These are phyloP conservation scores for Madurella fahalii DNA, from an alignment of 2,329 filamentous ascomycete genomes.

Conservation along the genomic window DNA sequence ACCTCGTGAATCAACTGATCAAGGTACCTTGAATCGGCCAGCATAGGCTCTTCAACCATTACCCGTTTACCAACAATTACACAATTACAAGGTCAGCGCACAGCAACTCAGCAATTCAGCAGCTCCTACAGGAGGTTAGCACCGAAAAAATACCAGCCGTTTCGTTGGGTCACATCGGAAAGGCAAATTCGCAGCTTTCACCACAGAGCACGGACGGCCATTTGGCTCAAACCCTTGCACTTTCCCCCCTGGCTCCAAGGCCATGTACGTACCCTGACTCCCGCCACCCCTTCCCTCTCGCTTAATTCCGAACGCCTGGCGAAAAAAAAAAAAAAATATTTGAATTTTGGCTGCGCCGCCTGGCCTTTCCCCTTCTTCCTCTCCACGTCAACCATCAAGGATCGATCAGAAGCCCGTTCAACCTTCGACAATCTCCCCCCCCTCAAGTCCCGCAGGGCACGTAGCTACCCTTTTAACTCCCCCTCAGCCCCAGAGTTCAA, in stretches of 20 bases:
- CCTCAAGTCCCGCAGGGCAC: constrained; percentile 69
- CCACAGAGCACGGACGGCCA: not conserved
- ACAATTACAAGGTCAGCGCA: too few species aligned
- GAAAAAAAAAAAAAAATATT: constrained; percentile 34
- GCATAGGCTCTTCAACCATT: too few species aligned
- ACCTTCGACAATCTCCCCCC: constrained; percentile 36
- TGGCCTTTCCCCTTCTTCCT: constrained; percentile 30
- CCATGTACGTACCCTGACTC: constrained; percentile 25
- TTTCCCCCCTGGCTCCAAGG: not conserved
- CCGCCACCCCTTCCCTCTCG: constrained; percentile 31
- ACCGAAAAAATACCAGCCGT: not conserved
- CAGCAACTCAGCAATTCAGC: too few species aligned
- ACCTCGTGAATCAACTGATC: too few species aligned
- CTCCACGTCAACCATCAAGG: constrained; percentile 34
- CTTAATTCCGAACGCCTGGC: constrained; percentile 33
- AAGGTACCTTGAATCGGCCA: too few species aligned
- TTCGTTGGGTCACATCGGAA: not conserved
- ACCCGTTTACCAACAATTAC: too few species aligned
- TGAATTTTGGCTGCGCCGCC: constrained; percentile 31
- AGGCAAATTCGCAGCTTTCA: not conserved
- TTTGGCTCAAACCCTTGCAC: not conserved
- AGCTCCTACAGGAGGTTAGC: too few species aligned
- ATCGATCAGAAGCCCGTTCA: constrained; percentile 36
- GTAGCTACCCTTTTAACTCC: constrained; percentile 76
- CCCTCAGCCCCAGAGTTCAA: constrained; percentile 72